A percentile compares a stretch with the other conserved stretches of the same genome.
phyloP scores from a whole-genome alignment of 108 stramenopile genomes.

The Stephanodiscus triporus region DNA sequence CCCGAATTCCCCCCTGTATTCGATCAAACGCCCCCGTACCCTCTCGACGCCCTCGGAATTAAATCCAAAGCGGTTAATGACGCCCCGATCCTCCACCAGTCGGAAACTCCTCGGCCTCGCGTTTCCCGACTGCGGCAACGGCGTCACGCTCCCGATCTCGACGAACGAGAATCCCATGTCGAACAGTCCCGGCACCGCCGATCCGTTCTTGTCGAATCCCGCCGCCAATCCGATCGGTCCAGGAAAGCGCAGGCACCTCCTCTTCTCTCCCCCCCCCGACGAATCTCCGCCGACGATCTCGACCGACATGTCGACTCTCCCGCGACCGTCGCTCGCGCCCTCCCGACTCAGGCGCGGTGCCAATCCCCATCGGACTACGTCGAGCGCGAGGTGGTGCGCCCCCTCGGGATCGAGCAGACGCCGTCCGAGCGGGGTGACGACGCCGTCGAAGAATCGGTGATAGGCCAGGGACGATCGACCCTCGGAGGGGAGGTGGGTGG shows the following conservation, averaged over 20 bases:
- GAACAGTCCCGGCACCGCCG: constrained; percentile 74
- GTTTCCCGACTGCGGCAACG: constrained; percentile 92
- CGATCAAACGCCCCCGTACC: constrained; percentile 59
- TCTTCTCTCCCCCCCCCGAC: background rate
- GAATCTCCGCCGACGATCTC: background rate
- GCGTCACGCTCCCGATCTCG: constrained; percentile 93
- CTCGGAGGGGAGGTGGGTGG: constrained; percentile 78
- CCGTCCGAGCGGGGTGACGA: constrained; percentile 67
- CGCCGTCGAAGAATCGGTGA: constrained; percentile 63
- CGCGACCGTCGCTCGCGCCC: background rate
- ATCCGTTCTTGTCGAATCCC: constrained; percentile 95
- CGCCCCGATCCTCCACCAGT: constrained; percentile 83
- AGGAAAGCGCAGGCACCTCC: constrained; percentile 46
- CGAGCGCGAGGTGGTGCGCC: constrained; percentile 58
- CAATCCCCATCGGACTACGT: constrained; percentile 47
- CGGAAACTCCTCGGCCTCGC: constrained; percentile 96
- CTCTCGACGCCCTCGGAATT: constrained; percentile 79
- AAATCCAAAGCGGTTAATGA: constrained; percentile 97
- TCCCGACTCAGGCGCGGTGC: constrained; percentile 45
- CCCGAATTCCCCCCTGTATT: constrained; percentile 63
- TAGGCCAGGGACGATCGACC: constrained; percentile 73
- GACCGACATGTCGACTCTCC: constrained; percentile 13
- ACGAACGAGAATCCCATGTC: constrained; percentile 90
- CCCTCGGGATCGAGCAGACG: constrained; percentile 63
- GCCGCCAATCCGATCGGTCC: constrained; percentile 94